A percentile compares a stretch with the other conserved stretches of the same genome.
These are phyloP conservation scores for Fusarium sp. DNA, from an alignment of 2,329 filamentous ascomycete species.

Conservation along the genomic window DNA sequence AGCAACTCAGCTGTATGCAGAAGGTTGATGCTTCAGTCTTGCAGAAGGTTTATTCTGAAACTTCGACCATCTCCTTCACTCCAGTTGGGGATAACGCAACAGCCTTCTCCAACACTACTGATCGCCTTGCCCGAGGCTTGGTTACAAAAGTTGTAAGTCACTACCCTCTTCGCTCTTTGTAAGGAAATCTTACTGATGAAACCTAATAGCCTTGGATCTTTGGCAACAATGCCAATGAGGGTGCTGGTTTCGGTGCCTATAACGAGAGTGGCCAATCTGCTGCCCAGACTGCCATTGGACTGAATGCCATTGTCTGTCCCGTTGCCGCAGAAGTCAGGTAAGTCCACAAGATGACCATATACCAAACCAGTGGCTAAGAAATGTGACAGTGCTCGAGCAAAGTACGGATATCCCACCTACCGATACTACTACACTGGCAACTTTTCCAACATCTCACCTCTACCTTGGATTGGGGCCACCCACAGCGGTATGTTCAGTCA, in stretches of 20 bases:
- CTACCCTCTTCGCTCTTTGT: accelerated
- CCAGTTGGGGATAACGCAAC: slow-evolving; percentile 16
- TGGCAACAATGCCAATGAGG: slow-evolving; percentile 31
- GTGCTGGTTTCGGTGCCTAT: slow-evolving; percentile 20
- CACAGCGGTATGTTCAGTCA: background rate
- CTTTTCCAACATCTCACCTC: slow-evolving; percentile 20
- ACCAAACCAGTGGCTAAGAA: accelerated
- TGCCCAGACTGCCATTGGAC: slow-evolving; percentile 8
- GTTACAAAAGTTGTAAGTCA: slow-evolving; percentile 15
- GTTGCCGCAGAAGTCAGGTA: slow-evolving; percentile 23
- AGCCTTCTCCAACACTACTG: slow-evolving; percentile 13
- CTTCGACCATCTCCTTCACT: slow-evolving; percentile 5
- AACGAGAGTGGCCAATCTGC: slow-evolving; percentile 2
- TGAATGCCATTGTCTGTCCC: slow-evolving; percentile 13
- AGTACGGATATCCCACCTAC: slow-evolving; percentile 21
- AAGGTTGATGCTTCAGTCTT: slow-evolving; percentile 5
- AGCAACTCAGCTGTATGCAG: slow-evolving; percentile 18
- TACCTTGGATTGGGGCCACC: slow-evolving; percentile 15
- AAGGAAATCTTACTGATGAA: background rate
- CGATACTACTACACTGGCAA: slow-evolving; percentile 25
- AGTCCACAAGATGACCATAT: accelerated
- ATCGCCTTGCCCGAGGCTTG: slow-evolving; percentile 6
- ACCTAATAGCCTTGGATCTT: slow-evolving; percentile 15
- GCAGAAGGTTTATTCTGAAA: slow-evolving; percentile 17
- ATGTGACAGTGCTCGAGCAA: background rate